Base-by-base conservation (phyloP, 2,329 filamentous ascomycete genomes). In the Pleoardoris graminearum region DNA sequence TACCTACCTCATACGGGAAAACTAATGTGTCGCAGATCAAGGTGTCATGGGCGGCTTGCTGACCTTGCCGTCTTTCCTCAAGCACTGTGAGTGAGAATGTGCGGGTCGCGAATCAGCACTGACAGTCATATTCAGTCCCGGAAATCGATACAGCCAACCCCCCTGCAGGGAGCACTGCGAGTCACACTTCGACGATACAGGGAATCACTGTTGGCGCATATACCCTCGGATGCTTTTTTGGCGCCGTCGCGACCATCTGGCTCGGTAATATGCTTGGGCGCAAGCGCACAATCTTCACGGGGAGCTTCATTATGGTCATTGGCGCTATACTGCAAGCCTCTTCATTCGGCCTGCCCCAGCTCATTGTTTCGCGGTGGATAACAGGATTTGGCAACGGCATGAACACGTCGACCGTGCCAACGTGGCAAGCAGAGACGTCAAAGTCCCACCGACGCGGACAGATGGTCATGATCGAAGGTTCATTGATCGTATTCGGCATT, bases 41-140 rank as follows among this genome's bases (percentile, higher is more conserved):
- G 67, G 67, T 62, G 67, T 90, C 8, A 91, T 89, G 80, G 88
- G 71, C 16, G 70, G 70, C 32, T 84, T 93, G 58, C 76, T 93
- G 51, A 90, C 87, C 3, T 80, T 92, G 63, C 74, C 80, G 17
- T 79, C 80, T 8, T 90, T 89, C 61, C 75, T 84, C 2, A 62
- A 58, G 5, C 60, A 69, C 30, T 77, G 44, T 47, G 33, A 38
- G 44, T 38, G 7, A 2, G 11, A 27, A 7, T 7, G 7, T 19
- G 11, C 2, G 23, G 3, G 23, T 17, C 12, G 6, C 27, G 17
- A 17, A 16, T 19, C 10, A 21, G 27, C 17, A 17, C 41, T 44
- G 12, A 44, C 27, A 22, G 17, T 1, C 21, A 10, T 14, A 37
- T 29, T 14, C 8, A 47, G 44, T 79, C 44, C 75, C 75, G 4